Evolutionary conservation across 495 filamentous ascomycete species (phyloP), one percentile per base, ranked within the genome.

Genomic region (Podospora fimiseda): DNA sequence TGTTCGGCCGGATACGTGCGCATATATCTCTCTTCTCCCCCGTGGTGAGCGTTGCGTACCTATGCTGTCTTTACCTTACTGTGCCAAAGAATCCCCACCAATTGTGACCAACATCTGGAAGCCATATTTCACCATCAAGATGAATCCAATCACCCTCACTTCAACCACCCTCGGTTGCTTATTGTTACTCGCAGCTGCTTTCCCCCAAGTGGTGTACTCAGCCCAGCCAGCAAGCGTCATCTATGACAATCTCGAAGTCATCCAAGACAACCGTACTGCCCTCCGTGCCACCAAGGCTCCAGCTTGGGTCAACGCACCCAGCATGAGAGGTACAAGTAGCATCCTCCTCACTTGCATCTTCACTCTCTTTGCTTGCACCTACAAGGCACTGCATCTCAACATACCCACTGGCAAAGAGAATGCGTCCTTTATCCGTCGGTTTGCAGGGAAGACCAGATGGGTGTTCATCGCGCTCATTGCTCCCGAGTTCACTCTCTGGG

Each of bases 351-450:
- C 18, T 19, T 53, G 42, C 19, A 13, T 53, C 14, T 19, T 53
- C 9, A 46, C 51, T 5, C 20, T 53, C 13, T 45, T 46, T 20
- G 30, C 43, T 14, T 53, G 51, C 15, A 24, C 47, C 9, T 53
- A 46, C 27, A 47, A 41, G 13, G 51, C 51, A 7, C 42, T 53
- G 4, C 58, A 60, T 21, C 50, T 60, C 50, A 57, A 60, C 37
- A 49, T 60, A 11, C 58, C 58, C 15, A 11, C 11, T 11, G n/a
- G n/a, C n/a, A n/a, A n/a, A n/a, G 27, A 33, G 36, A 13, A 52
- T 50, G 50, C 13, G 33, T 2, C 44, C 4, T 15, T 23, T 27
- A 27, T 16, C 18, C 14, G 14, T 4, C 9, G 27, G 11, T 33
- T 48, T 4, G 9, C 11, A 14, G 37, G 7, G 2, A 57, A 48